A percentile compares a stretch with the other conserved stretches of the same genome.
These are phyloP conservation scores for Scheffersomyces lignicola DNA, from an alignment of 1,139 yeast genomes.

Conservation along the genomic window DNA sequence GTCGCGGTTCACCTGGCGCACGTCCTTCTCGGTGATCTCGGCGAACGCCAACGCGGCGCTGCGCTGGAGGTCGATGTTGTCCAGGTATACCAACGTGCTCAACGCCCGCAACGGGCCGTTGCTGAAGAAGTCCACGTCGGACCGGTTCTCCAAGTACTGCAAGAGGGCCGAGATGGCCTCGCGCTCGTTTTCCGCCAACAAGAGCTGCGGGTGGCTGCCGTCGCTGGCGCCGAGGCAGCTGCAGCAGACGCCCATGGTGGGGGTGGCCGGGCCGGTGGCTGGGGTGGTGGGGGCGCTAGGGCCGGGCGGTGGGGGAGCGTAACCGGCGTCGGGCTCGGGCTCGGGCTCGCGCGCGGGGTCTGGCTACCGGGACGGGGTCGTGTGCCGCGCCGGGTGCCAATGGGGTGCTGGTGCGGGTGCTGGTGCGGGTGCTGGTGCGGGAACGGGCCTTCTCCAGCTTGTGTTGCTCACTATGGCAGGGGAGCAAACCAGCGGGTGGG, in stretches of 20 bases:
- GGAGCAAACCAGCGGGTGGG: no score
- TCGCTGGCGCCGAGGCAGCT: constrained; percentile 53
- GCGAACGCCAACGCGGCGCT: constrained; percentile 99
- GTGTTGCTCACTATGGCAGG: no score
- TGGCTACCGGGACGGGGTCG: no score
- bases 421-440: no score
- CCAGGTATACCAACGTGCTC: constrained; percentile 90
- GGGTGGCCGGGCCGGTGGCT: no score
- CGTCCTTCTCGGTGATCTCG: constrained; percentile 95
- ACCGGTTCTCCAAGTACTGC: constrained; percentile 80
- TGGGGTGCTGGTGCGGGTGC: no score
- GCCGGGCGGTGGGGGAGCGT: no score
- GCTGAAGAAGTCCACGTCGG: constrained; percentile 89
- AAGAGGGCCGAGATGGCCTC: constrained; percentile 91
- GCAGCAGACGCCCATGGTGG: constrained; percentile 76
- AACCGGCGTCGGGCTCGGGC: no score
- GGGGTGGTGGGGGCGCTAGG: no score
- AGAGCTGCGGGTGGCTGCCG: constrained; percentile 65
- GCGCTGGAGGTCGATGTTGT: constrained; percentile 90
- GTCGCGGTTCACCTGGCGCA: constrained; percentile 84
- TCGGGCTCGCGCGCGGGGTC: no score
- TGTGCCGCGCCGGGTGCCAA: no score
- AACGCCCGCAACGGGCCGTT: constrained; percentile 88
- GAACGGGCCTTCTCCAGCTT: no score
- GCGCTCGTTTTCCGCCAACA: constrained; percentile 94